phyloP scores from a whole-genome alignment of 192 early-diverging fungal species.

The Coemansia furcata region DNA sequence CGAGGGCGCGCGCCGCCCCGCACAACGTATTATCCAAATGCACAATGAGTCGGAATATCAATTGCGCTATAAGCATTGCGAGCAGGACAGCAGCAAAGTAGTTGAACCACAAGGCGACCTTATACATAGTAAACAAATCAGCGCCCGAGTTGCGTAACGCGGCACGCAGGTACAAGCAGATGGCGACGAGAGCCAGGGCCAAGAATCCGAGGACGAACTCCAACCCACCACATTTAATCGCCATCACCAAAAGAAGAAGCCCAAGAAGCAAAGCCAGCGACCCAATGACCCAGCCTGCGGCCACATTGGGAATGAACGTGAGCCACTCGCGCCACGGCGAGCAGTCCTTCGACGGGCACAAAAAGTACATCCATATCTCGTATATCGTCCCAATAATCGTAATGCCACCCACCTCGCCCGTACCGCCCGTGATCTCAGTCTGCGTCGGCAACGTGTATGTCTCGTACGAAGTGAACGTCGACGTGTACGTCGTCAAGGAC shows the following conservation, averaged over 20 bases:
- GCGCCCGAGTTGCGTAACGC: conserved; percentile 18
- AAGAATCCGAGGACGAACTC: conserved; percentile 46
- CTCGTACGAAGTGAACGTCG: conserved; percentile 24
- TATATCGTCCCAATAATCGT: conserved; percentile 36
- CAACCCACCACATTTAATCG: conserved; percentile 42
- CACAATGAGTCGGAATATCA: conserved; percentile 45
- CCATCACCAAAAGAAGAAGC: conserved; percentile 30
- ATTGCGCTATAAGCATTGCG: conserved; percentile 31
- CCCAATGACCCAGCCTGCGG: conserved; percentile 47
- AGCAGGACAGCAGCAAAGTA: conserved; percentile 45
- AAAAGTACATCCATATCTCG: conserved; percentile 49
- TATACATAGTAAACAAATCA: conserved; percentile 38
- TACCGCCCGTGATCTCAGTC: conserved; percentile 35
- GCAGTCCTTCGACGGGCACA: conserved; percentile 46
- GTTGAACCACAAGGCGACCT: conserved; percentile 44
- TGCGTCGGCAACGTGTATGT: conserved; percentile 23
- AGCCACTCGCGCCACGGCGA: conserved; percentile 51
- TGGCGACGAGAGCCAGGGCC: conserved; percentile 31
- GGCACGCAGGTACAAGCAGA: conserved; percentile 38
- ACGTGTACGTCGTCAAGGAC: conserved; percentile 37
- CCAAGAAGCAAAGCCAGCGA: conserved; percentile 36
- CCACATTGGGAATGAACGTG: conserved; percentile 48
- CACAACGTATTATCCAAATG: conserved; percentile 48
- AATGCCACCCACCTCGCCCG: conserved; percentile 38
- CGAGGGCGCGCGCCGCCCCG: conserved; percentile 18